Base-by-base conservation (phyloP, 345 rosid species). In the Camelina neglecta region DNA sequence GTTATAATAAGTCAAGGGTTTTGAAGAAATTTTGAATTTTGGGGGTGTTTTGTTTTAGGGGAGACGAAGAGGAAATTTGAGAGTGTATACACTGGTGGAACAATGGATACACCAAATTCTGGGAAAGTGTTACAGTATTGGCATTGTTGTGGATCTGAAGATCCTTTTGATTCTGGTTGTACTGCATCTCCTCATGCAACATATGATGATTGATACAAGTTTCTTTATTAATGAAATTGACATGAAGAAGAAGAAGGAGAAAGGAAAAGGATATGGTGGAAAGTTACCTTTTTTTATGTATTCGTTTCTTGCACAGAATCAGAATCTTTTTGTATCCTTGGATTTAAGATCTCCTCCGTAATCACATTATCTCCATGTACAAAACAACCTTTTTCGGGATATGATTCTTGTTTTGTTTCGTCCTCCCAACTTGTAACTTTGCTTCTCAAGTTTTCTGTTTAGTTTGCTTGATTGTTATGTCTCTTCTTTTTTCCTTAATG, bases 121-220 rank as follows among this genome's bases (percentile, higher is more conserved):
- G 97, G 97, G 49, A 49, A 80, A 67, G 87, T 92, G 49, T 79
- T 81, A 65, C 90, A 92, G 54, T 92, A 90, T 56, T 90, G 98
- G 98, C 98, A 91, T 81, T 94, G 98, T 79, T 92, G 96, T 86
- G 95, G 95, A 3, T 87, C 93, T 35, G 96, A 92, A 80, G 95
- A 94, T 71, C 96, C 96, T 21, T 87, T 90, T 73, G 88, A 94
- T 77, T 90, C 85, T 48, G 95, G 98, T 36, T 94, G 97, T 73
- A 90, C 96, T 49, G 91, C 96, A 53, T 84, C 88, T 74, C 87
- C 95, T 63, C 96, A 90, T 73, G 58, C 83, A 68, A 87, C 97
- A 2, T 92, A 94, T 48, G 98, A 94, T 72, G 96, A 91, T 71
- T 90, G 81, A 85, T 58, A 35, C 42, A 38, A 38, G 42, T 38